Base-by-base conservation (phyloP, 306 rosid genomes). In the Prunus kanzakura region DNA sequence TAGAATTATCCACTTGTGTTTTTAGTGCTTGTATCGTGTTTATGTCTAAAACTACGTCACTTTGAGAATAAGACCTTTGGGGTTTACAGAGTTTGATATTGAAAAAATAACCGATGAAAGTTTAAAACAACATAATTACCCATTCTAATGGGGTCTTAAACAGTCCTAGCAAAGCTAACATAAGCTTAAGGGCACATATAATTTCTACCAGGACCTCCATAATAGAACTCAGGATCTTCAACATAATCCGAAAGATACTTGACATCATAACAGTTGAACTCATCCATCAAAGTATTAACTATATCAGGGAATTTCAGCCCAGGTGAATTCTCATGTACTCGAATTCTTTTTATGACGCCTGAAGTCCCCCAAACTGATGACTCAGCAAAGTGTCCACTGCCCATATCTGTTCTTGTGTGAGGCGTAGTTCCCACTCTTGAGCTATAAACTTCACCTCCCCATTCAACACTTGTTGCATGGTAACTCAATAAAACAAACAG, bases 371-470 rank as follows among this genome's bases (percentile, higher is more conserved):
- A n/a, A 5, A 10, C 9, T 4, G n/a, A 6, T 38, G 6, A 4
- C n/a, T 38, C 43, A 19, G 88, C 67, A 82, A 81, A 89, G 8
- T 32, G 18, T 8, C 93, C 95, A 64, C 19, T 83, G 0, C 97
- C 97, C 90, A 89, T 91, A 16, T 52, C 71, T 64, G 97, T 91
- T 82, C 5, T 4, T 3, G 94, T 91, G 74, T 89, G 97, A 38
- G 95, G 95, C 58, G 60, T 64, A 0, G 72, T 79, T 12, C 82
- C 82, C 35, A 82, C 65, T 0, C 25, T 80, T 45, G 85, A 3
- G 76, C 97, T 89, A 55, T 88, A 86, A 27, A 91, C 95, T 83
- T 91, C 94, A 41, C 97, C 95, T 62, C 91, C 91, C 97, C 97
- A 89, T 15, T 89, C 88, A 64, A 88, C 95, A 4, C 87, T 77